Base-by-base conservation (phyloP, 192 early-diverging fungal genomes). In the Backusella circina region DNA sequence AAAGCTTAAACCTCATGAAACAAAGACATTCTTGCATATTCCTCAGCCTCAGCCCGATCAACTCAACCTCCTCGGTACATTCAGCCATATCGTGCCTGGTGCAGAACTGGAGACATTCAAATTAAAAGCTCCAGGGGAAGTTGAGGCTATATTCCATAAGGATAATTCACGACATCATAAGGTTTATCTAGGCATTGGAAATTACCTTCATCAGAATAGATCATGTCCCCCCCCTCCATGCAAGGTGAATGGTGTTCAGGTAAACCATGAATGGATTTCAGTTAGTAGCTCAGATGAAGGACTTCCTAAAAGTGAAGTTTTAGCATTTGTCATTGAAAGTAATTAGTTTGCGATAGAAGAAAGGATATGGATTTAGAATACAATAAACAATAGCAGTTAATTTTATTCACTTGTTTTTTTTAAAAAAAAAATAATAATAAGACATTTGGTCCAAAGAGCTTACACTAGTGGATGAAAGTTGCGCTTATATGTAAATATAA, bases 31-130 rank as follows among this genome's bases (percentile, higher is more conserved):
- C 47, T 23, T 77, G 26, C 75, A 79, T 65, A 79, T 83, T 18
- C 82, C 82, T n/a, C 35, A 67, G 6, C 69, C 74, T 47, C 21
- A 47, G 30, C 47, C 68, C 0, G 67, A 70, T 18, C 26, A 72
- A 32, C n/a, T 79, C 0, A 38, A 51, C 3, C 37, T 83, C 5
- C 18, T 83, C 44, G 81, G 82, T 21, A 70, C 82, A 1, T 38
- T 70, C 4, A 69, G 78, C 10, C 82, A 83, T 54, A 79, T 83
- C 67, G 73, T 83, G 2, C 82, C 82, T 32, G 82, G 82, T 12
- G 67, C 75, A 1, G 82, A 83, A 54, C 28, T 83, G 0, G 16
- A 67, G 3, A 41, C 15, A 0, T 36, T 81, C 9, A 28, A 26
- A 26, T 31, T 69, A 6, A 37, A 37, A 0, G 47, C 38, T 2